Evolutionary conservation across 108 stramenopile genomes (phyloP).

Genomic region (Parmales sp.): DNA sequence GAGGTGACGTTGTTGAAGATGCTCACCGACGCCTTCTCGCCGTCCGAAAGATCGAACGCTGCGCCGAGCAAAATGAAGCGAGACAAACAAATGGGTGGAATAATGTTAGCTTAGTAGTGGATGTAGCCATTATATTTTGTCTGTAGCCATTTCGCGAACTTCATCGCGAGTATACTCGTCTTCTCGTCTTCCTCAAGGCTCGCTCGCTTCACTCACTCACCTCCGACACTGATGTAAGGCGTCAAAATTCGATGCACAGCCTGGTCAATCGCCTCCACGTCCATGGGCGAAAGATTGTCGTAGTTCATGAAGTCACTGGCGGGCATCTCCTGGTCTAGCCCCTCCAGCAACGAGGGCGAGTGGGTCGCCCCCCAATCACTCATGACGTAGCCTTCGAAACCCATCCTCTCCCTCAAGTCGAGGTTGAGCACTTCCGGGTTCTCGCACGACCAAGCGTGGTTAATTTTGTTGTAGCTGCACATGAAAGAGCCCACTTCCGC

Average conservation of each 20-base stretch:
- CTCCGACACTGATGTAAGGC: not conserved
- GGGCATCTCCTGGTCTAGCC: conserved; percentile 35
- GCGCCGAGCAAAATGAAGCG: conserved; percentile 13
- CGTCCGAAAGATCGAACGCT: not conserved
- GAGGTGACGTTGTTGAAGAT: conserved; percentile 16
- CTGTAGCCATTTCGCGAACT: no score
- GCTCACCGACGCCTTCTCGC: not conserved
- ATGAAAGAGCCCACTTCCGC: conserved; percentile 25
- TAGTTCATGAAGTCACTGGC: not conserved
- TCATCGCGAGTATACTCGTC: no score
- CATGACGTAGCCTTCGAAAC: conserved; percentile 28
- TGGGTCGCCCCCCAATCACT: conserved; percentile 33
- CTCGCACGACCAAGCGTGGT: conserved; percentile 21
- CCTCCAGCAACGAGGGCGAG: not conserved
- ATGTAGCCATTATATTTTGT: no score
- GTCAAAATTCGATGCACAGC: not conserved
- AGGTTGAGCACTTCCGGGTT: conserved; percentile 10
- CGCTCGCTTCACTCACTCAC: no score
- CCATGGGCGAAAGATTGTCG: not conserved
- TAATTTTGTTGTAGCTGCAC: conserved; percentile 31
- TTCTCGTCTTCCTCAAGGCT: no score
- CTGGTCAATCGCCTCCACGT: not conserved
- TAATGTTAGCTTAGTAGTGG: no score
- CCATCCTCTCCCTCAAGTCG: conserved; percentile 14
- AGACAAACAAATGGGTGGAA: no score